These are phyloP conservation scores for Colletotrichum noveboracense DNA, from an alignment of 2,329 filamentous ascomycete genomes.

Conservation along the genomic window DNA sequence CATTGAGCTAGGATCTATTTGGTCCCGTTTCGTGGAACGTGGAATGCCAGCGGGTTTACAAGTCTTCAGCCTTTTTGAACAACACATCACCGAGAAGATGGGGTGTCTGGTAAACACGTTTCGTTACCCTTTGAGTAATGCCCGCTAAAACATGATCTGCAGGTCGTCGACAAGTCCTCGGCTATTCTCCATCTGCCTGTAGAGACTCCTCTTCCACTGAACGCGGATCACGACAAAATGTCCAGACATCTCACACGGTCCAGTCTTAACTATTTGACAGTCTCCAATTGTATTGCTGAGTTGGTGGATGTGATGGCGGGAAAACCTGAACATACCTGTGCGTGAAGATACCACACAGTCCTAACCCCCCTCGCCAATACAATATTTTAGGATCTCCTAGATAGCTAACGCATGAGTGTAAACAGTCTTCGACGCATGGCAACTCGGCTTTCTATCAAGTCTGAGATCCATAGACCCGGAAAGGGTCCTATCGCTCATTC, in stretches of 20 bases:
- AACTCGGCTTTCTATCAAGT: fast-evolving
- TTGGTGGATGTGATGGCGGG: fast-evolving
- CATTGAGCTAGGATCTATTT: neutral
- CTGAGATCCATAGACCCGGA: fast-evolving
- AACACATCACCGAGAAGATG: fast-evolving
- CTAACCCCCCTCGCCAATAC: too few species aligned
- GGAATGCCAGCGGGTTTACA: neutral
- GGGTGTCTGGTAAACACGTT: fast-evolving
- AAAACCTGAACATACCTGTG: neutral
- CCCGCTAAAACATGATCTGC: fast-evolving
- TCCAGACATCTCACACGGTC: neutral
- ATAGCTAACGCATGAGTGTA: fast-evolving
- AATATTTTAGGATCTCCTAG: fast-evolving
- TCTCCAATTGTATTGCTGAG: neutral
- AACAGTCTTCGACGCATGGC: neutral
- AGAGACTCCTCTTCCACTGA: neutral
- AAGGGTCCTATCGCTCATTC: fast-evolving
- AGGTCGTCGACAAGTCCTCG: neutral
- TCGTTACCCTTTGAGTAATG: fast-evolving
- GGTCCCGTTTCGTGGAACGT: neutral
- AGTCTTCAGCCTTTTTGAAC: neutral
- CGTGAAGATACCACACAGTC: neutral
- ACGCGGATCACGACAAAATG: neutral
- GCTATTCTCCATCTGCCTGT: neutral
- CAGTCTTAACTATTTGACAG: fast-evolving